These are phyloP conservation scores for Pharus latifolius DNA, from an alignment of 176 grass and related monocot genomes.

Conservation along the genomic window DNA sequence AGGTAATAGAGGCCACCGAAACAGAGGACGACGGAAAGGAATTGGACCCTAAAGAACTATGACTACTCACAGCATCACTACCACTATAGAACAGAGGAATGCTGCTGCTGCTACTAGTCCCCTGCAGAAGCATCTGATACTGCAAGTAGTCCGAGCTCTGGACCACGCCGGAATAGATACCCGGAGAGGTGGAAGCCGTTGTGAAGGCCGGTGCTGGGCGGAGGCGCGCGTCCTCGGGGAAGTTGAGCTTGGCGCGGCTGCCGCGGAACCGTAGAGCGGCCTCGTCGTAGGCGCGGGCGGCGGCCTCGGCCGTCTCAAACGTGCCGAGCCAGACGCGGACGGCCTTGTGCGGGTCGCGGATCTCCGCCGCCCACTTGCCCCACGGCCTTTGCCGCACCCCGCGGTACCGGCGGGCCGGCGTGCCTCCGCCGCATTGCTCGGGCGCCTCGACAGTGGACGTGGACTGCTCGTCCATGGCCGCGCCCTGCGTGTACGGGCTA, in stretches of 20 bases:
- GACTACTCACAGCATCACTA: not conserved
- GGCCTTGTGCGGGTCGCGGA: conserved; percentile 90
- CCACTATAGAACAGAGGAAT: conserved; percentile 4
- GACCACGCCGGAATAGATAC: not conserved
- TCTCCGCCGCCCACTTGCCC: conserved; percentile 99
- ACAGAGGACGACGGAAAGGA: conserved; percentile 19
- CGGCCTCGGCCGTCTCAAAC: conserved; percentile 88
- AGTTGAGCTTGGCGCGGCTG: conserved; percentile 94
- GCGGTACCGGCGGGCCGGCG: conserved; percentile 40
- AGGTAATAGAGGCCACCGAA: conserved; percentile 21
- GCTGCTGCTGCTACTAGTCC: not conserved
- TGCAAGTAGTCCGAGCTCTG: conserved; percentile 16
- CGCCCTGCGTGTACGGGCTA: not conserved
- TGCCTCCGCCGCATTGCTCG: not conserved
- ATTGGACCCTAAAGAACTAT: conserved; percentile 22
- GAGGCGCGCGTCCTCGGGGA: conserved; percentile 86
- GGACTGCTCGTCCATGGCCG: conserved; percentile 36
- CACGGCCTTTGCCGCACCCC: conserved; percentile 94
- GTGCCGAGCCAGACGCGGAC: conserved; percentile 91
- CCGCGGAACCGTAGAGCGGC: conserved; percentile 90
- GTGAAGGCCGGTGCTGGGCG: too few relatives aligned
- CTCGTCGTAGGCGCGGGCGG: conserved; percentile 85
- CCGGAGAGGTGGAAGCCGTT: too few relatives aligned
- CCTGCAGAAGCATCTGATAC: conserved; percentile 43
- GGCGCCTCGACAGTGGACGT: not conserved